Base-by-base conservation (phyloP, 2,329 filamentous ascomycete genomes). In the Celoporthe dispersa region DNA sequence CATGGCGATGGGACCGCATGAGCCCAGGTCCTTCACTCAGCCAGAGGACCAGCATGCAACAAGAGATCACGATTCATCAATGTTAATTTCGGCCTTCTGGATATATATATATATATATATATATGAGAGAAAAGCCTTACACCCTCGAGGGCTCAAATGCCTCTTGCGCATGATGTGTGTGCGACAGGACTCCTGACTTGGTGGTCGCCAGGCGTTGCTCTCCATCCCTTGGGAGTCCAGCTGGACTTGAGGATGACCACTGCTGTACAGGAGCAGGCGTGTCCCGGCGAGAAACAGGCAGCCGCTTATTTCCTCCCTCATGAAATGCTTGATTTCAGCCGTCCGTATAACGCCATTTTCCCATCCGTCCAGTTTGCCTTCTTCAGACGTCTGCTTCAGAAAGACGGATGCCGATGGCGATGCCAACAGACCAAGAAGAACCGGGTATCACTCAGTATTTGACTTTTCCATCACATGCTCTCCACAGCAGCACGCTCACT, bases 271-370 rank as follows among this genome's bases (percentile, higher is more conserved):
- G 57, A 37, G 57, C 31, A 19, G 57, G 57, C 57, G 22, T 37
- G 57, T 19, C 19, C 33, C 33, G n/a, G 9, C 6, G 37, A 31
- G 33, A 35, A 37, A 37, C 7, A n/a, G 7, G 28, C 1, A 37
- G 53, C 14, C 16, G 37, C 35, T 31, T 25, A 11, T 12, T 22
- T 31, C 37, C 22, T 31, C n/a, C 33, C 35, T 14, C 64, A 51
- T 22, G 62, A 72, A 70, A 68, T 66, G 48, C 66, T 25, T 37
- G 11, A 67, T 33, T 16, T 48, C 67, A 71, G 39, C 67, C 67
- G 48, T 67, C 67, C 70, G 16, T 62, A 64, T 64, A 71, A 71
- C 70, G 70, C 70, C 70, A 35, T 67, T 31, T 60, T 51, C 67
- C 11, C 44, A 48, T 67, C 60, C 57, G 64, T 39, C 64, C 64